Evolutionary conservation across 441 rosid species (phyloP).

Genomic region (Pelargonium australe): DNA sequence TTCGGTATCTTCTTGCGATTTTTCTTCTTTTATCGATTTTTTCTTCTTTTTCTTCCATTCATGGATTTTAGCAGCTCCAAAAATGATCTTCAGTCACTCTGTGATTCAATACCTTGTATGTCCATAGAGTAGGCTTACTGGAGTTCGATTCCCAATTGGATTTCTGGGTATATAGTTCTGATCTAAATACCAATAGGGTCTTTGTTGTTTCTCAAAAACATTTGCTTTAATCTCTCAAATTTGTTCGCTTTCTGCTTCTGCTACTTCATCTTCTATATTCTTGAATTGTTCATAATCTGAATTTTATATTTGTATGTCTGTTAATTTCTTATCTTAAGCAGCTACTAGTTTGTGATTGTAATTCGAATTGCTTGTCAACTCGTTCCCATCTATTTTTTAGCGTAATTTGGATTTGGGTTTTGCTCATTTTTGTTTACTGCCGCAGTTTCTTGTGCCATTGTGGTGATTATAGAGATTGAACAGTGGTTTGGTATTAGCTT

Average conservation of each 20-base stretch:
- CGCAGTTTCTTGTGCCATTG: background rate
- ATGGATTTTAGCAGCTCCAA: too few relatives aligned
- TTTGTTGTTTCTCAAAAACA: background rate
- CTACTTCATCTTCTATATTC: background rate
- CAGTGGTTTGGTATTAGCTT: too few relatives aligned
- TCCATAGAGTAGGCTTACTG: too few relatives aligned
- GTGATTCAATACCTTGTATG: too few relatives aligned
- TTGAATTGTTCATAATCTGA: background rate
- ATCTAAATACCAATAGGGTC: background rate
- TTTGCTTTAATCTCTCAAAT: slow-evolving; percentile 1
- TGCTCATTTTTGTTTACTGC: background rate
- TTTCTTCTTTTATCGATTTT: too few relatives aligned
- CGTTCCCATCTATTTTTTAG: background rate
- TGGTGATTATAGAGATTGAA: too few relatives aligned
- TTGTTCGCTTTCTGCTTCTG: background rate
- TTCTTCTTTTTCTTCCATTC: too few relatives aligned
- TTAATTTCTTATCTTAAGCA: background rate
- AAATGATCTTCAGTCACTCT: too few relatives aligned
- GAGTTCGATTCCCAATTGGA: background rate
- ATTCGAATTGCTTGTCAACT: background rate
- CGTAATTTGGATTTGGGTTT: slow-evolving; percentile 2
- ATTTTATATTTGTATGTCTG: background rate
- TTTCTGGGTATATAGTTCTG: background rate
- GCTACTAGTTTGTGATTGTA: background rate
- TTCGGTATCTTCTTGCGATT: too few relatives aligned